These are phyloP conservation scores for Pezicula carpinea DNA, from an alignment of 2,329 filamentous ascomycete genomes.

Conservation along the genomic window DNA sequence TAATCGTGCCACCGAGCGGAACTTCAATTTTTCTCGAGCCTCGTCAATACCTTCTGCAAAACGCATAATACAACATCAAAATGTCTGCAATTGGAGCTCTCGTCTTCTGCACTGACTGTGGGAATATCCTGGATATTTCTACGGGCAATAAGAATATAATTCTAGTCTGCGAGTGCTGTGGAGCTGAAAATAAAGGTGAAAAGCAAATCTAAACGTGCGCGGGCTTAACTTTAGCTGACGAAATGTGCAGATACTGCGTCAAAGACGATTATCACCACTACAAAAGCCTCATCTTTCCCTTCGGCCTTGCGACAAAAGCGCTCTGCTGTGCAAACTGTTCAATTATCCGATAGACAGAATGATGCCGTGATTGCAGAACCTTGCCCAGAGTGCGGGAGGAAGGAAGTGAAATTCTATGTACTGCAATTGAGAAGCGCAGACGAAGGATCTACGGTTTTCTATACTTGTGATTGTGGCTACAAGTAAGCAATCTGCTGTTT, in stretches of 20 bases:
- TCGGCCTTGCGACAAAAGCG: conserved; percentile 81
- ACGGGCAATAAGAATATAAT: conserved; percentile 71
- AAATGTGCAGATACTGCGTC: conserved; percentile 56
- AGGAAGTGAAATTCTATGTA: conserved; percentile 79
- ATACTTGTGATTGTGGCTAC: conserved; percentile 79
- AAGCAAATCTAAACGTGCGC: conserved; percentile 16
- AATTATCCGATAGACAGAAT: conserved; percentile 71
- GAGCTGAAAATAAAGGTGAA: conserved; percentile 77
- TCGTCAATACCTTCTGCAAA: neutral
- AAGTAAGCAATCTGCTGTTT: conserved; percentile 52
- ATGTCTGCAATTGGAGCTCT: conserved; percentile 91
- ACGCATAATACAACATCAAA: conserved; percentile 15
- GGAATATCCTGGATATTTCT: conserved; percentile 79
- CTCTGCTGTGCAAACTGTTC: conserved; percentile 80
- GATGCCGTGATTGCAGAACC: conserved; percentile 63
- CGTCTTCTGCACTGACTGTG: conserved; percentile 89
- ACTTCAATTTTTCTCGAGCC: neutral
- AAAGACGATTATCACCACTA: conserved; percentile 73
- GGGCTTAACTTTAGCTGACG: conserved; percentile 4
- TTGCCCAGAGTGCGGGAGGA: conserved; percentile 76
- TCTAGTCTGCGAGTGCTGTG: conserved; percentile 81
- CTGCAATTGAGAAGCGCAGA: conserved; percentile 88
- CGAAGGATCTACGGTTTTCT: conserved; percentile 91
- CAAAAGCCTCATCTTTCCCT: conserved; percentile 87
- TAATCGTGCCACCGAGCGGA: neutral